phyloP scores from a whole-genome alignment of 352 stramenopile genomes.

The Thalassiosira sp. region DNA sequence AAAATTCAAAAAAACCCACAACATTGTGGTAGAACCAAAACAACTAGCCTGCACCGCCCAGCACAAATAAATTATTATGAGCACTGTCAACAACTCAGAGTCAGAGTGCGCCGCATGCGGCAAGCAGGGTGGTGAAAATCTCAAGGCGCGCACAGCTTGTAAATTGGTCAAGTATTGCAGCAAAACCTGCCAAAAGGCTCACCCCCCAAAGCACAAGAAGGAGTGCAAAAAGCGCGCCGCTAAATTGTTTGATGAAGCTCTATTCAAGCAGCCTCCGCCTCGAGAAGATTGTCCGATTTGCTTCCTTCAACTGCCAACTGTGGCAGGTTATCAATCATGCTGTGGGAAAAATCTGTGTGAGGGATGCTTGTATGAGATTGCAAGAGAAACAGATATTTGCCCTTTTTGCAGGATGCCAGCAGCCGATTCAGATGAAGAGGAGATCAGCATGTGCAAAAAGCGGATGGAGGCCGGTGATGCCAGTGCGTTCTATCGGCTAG shows the following conservation, averaged over 20 bases:
- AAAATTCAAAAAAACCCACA: too few species aligned
- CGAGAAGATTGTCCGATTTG: not conserved
- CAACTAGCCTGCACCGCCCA: too few species aligned
- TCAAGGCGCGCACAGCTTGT: conserved; percentile 26
- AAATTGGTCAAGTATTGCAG: conserved; percentile 28
- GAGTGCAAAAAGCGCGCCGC: conserved; percentile 14
- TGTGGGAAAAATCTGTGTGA: not conserved
- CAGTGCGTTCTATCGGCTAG: not conserved
- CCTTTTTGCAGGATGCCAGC: conserved; percentile 3
- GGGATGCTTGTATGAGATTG: conserved; percentile 5
- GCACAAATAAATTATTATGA: not conserved
- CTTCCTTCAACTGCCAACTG: too few species aligned
- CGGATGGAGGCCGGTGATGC: not conserved
- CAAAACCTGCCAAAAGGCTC: conserved; percentile 19
- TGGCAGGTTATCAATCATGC: not conserved
- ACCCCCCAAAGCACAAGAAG: conserved; percentile 9
- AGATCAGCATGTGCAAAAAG: not conserved
- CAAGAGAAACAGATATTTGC: too few species aligned
- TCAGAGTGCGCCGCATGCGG: conserved; percentile 32
- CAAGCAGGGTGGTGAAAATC: not conserved
- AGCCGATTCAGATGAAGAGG: too few species aligned
- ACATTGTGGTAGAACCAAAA: too few species aligned
- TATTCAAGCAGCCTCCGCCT: conserved; percentile 1
- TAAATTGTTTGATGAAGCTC: not conserved
- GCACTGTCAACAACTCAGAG: conserved; percentile 1